These are phyloP conservation scores for Trifolium repens DNA, from an alignment of 306 rosid species.

Conservation along the genomic window DNA sequence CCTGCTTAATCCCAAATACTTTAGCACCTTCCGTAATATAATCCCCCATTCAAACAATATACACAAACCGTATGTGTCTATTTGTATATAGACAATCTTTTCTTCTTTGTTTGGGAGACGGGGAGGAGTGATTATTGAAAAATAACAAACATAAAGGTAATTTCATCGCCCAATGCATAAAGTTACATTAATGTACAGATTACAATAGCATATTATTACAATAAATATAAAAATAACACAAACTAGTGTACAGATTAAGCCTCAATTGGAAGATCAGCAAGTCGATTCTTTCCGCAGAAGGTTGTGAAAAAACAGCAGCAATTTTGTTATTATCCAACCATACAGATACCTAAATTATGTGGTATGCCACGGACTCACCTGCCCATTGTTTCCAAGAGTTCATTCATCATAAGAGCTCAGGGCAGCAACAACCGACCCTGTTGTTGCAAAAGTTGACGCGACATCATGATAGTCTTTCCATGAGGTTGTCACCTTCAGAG, in stretches of 20 bases:
- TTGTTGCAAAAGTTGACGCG: slow-evolving; percentile 70
- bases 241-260: slow-evolving; percentile 26
- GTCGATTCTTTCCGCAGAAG: slow-evolving; percentile 34
- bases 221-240: background rate
- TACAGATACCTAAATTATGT: slow-evolving; percentile 9
- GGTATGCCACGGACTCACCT: slow-evolving; percentile 43
- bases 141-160: slow-evolving; percentile 4
- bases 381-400: slow-evolving; percentile 41
- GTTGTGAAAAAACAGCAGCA: slow-evolving; percentile 34
- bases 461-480: slow-evolving; percentile 94
- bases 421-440: slow-evolving; percentile 91
- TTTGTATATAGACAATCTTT: background rate
- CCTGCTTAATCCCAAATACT: background rate
- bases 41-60: background rate
- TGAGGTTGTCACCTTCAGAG: slow-evolving; percentile 77
- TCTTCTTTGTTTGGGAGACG: background rate
- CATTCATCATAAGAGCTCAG: slow-evolving; percentile 70
- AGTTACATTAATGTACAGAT: slow-evolving; percentile 41
- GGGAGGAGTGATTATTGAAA: slow-evolving; percentile 19
- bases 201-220: slow-evolving; percentile 41
- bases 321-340: slow-evolving; percentile 25
- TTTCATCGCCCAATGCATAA: slow-evolving; percentile 33
- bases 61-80: background rate
- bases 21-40: background rate
- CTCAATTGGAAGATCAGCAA: slow-evolving; percentile 17